Evolutionary conservation across 164 flowering plant genomes (phyloP).

Genomic region (Kingdonia uniflora): DNA sequence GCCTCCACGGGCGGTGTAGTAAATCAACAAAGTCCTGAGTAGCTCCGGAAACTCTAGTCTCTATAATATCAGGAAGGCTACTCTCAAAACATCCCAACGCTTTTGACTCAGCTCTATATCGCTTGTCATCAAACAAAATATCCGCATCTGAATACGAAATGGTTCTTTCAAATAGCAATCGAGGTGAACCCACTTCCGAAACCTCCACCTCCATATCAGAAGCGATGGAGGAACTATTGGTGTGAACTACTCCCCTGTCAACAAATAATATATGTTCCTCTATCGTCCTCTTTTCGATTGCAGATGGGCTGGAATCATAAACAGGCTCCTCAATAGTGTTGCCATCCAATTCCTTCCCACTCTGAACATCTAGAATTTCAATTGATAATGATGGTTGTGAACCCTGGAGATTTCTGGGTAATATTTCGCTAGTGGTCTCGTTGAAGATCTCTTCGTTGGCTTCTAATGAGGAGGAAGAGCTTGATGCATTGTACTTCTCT

Average conservation of each 20-base stretch:
- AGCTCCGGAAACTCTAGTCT: too few species aligned
- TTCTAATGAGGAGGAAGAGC: constrained; percentile 12
- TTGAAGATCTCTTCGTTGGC: constrained; percentile 5
- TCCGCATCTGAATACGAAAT: constrained; percentile 13
- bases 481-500: constrained; percentile 18
- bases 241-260: constrained; percentile 13
- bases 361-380: not conserved
- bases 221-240: constrained; percentile 23
- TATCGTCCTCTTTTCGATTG: constrained; percentile 20
- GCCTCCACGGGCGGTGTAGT: constrained; percentile 4
- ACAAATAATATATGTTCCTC: constrained; percentile 10
- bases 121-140: too few species aligned
- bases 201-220: constrained; percentile 32
- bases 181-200: constrained; percentile 21
- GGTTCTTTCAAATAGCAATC: constrained; percentile 10
- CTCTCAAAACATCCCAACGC: too few species aligned
- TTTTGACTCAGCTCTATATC: too few species aligned
- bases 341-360: constrained; percentile 17
- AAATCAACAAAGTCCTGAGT: too few species aligned
- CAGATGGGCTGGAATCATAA: constrained; percentile 63
- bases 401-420: not conserved
- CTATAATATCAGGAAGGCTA: too few species aligned
- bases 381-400: not conserved
- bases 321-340: constrained; percentile 42
- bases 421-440: constrained; percentile 1